Evolutionary conservation across 2,329 filamentous ascomycete genomes (phyloP), one percentile per base, ranked within the genome.

Genomic region (Tolypocladium cylindrosporum): DNA sequence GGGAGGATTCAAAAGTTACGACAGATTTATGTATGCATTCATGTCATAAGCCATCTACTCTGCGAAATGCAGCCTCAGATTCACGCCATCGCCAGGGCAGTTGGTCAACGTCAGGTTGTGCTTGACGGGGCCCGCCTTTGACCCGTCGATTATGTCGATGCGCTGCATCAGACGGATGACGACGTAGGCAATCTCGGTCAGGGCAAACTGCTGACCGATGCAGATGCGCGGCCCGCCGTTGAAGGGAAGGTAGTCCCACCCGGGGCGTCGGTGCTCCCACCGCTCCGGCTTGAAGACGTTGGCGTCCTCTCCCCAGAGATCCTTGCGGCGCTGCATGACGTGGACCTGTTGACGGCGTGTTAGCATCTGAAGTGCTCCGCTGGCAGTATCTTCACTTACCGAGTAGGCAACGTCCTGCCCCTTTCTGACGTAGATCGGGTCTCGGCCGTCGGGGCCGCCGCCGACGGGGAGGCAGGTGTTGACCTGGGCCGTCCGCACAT

Each of bases 381-480:
- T 31, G 27, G 6, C 4, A 31, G 27, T 6, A 6, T 31, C 27
- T 31, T 1, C 27, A 6, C 27, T 4, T 59, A 65, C 63, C 45
- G 61, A 61, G 64, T 77, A 79, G 6, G 64, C 68, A 40, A 80
- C 71, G 4, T 72, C 66, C 11, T 75, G 71, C 11, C 79, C 79
- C 59, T 78, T 78, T 14, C 66, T 67, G 3, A 84, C 71, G 61
- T 79, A 79, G 13, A 84, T 63, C 0, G 81, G 80, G 1, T 71
- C 70, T 24, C 65, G 68, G 43, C 77, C 75, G 54, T 81, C 73
- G 1, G 71, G 63, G 0, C 81, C 80, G 36, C 81, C 81, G 48
- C 81, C 81, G 0, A 69, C 64, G 1, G 81, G 81, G 0, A 84
- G 71, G 0, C 74, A 71, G 0, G 79, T 81, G 65, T 82, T 77